A percentile compares a stretch with the other conserved stretches of the same genome.
Conservation (phyloP, 2,329 filamentous ascomycete genomes). For the Canariomyces notabilis region DNA sequence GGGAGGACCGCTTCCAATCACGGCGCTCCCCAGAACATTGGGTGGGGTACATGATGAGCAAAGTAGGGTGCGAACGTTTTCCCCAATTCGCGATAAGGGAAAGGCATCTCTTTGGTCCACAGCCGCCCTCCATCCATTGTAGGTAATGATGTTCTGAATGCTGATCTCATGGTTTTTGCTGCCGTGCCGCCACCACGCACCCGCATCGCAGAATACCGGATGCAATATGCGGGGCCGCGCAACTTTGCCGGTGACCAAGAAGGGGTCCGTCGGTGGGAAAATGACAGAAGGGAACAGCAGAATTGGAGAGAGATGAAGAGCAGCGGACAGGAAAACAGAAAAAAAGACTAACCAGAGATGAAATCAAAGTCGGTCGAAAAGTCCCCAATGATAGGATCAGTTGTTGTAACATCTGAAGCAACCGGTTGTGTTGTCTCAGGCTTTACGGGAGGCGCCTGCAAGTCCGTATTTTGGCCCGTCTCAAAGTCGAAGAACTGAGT, state of each 20-base stretch:
- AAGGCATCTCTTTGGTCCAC: constrained; percentile 18
- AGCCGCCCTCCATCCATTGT: constrained; percentile 2
- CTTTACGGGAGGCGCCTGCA: constrained; percentile 47
- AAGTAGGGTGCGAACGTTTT: constrained; percentile 16
- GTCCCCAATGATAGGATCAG: constrained; percentile 41
- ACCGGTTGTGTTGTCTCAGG: constrained; percentile 30
- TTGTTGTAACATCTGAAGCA: constrained; percentile 37
- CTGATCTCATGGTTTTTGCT: constrained; percentile 11
- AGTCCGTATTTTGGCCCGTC: constrained; percentile 54
- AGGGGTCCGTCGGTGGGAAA: no score
- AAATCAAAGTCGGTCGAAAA: constrained; percentile 45
- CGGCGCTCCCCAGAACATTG: constrained; percentile 18
- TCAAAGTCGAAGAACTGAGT: constrained; percentile 79
- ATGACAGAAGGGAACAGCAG: neutral
- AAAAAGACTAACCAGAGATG: constrained; percentile 41
- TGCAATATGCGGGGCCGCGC: constrained; percentile 8
- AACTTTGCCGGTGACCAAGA: no score
- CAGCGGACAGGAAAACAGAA: constrained; percentile 5
- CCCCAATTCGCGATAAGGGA: constrained; percentile 23
- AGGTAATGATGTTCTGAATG: constrained; percentile 4
- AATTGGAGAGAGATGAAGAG: constrained; percentile 1
- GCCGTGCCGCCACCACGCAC: constrained; percentile 12
- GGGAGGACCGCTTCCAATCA: constrained; percentile 30
- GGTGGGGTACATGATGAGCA: constrained; percentile 9
- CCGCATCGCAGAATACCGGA: no score